Conservation (phyloP, 2,329 filamentous ascomycete species). For the Colletotrichum limetticola region DNA sequence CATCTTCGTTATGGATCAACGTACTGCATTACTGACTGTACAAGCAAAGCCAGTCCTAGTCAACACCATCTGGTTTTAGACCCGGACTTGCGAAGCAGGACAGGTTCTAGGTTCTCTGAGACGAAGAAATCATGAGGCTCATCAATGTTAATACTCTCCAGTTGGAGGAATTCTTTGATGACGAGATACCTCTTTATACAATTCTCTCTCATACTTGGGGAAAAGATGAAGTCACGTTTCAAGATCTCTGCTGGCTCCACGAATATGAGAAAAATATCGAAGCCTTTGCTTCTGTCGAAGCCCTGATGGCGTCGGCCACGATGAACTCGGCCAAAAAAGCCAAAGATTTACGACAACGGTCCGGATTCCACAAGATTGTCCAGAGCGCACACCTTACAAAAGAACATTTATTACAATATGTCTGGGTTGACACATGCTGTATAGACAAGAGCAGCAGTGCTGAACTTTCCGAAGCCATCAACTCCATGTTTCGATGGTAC, state of each 20-base stretch:
- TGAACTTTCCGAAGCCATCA: conserved; percentile 46
- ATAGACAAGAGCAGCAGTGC: conserved; percentile 46
- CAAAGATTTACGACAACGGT: neutral
- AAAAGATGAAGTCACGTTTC: conserved; percentile 31
- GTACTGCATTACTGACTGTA: neutral
- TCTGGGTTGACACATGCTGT: conserved; percentile 51
- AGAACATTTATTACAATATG: conserved; percentile 40
- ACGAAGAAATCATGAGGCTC: neutral
- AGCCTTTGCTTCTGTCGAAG: neutral
- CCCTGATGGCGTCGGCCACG: neutral
- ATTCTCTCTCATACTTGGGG: conserved; percentile 37
- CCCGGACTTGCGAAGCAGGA: neutral
- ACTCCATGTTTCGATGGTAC: conserved; percentile 45
- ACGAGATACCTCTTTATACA: conserved; percentile 4
- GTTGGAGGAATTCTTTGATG: conserved; percentile 2
- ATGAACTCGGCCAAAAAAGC: neutral
- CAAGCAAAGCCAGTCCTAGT: neutral
- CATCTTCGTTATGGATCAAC: neutral
- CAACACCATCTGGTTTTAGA: neutral
- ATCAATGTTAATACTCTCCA: neutral
- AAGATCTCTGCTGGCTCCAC: conserved; percentile 29
- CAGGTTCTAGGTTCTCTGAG: neutral
- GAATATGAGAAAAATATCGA: conserved; percentile 21
- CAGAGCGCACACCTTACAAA: conserved; percentile 10
- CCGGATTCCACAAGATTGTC: conserved; percentile 27